phyloP scores from a whole-genome alignment of 257 asterid species.

The Ilex asprella region DNA sequence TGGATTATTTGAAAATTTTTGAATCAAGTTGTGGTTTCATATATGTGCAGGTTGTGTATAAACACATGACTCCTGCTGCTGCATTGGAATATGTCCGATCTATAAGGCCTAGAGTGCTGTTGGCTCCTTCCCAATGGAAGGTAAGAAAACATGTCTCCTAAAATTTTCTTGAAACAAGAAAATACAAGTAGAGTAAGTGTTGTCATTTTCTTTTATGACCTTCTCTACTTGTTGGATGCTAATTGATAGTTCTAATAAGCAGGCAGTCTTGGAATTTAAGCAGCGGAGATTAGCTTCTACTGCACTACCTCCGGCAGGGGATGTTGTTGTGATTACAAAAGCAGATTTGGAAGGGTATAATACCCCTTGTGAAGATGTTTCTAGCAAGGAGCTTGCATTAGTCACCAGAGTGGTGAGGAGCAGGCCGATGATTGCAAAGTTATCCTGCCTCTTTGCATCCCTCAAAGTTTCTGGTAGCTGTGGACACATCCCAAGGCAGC shows the following conservation, averaged over 20 bases:
- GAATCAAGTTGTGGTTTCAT: background rate
- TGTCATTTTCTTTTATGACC: too few relatives aligned
- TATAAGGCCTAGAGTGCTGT: conserved; percentile 70
- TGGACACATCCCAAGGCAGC: conserved; percentile 52
- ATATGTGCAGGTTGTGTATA: conserved; percentile 62
- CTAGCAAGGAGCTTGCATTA: conserved; percentile 37
- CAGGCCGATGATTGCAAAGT: conserved; percentile 63
- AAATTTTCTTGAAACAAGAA: too few relatives aligned
- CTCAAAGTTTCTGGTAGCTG: conserved; percentile 58
- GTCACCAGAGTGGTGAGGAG: conserved; percentile 34
- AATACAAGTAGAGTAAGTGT: too few relatives aligned
- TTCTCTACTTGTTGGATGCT: too few relatives aligned
- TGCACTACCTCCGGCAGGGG: conserved; percentile 47
- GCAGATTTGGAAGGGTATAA: conserved; percentile 89
- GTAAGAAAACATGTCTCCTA: conserved; percentile 20
- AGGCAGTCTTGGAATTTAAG: conserved; percentile 88
- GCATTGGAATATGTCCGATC: conserved; percentile 86
- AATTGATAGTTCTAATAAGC: conserved; percentile 5
- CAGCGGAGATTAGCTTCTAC: conserved; percentile 40
- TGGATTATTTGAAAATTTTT: background rate
- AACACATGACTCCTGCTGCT: conserved; percentile 70
- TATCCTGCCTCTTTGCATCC: conserved; percentile 78
- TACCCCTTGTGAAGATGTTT: conserved; percentile 35
- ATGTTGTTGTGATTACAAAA: conserved; percentile 73
- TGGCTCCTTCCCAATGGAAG: conserved; percentile 94